Base-by-base conservation (phyloP, 192 early-diverging fungal genomes). In the Lobosporangium transversale region DNA sequence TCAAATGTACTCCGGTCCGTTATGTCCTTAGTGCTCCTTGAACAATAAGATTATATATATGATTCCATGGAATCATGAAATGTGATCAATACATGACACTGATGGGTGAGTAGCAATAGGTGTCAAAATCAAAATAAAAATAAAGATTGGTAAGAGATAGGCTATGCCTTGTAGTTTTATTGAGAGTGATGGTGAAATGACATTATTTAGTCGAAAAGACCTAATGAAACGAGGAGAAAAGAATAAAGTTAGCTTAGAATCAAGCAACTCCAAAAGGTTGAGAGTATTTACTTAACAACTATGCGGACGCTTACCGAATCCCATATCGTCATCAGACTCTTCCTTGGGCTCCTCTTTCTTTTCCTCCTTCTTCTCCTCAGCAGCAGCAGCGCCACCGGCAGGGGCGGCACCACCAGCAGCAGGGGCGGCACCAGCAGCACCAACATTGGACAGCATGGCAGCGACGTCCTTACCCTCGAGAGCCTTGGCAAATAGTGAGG, bases 401-500 rank as follows among this genome's bases (percentile, higher is more conserved):
- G 80, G 75, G 59, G 68, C 68, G 31, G 64, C 71, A 37, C 50
- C 84, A 56, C 79, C 80, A 59, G 70, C 65, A 55, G 81, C 81
- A 42, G 82, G 59, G 53, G 82, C 84, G 55, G 82, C 66, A 65
- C 82, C 86, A 83, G 85, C 87, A 66, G 86, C 78, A 66, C 96
- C 96, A 68, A 96, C 89, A 89, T 94, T 96, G 82, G 92, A 87
- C 69, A 98, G 87, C 84, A 97, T 89, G 79, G 91, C 89, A 78
- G 80, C 86, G 61, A 99, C 80, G 84, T 97, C 91, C 88, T 94
- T 91, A 70, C 95, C 94, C 66, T 86, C 94, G 74, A 99, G 91
- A 59, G 97, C 97, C 92, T 99, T 99, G 87, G 97, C 94, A 87
- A 97, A 98, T 75, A 98, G 87, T 82, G 80, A 87, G 80, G 92